Percentiles rank a stretch among this genome's conserved stretches.
These are phyloP conservation scores for Haplosporangium gracile DNA, from an alignment of 192 early-diverging fungal genomes.

Conservation along the genomic window DNA sequence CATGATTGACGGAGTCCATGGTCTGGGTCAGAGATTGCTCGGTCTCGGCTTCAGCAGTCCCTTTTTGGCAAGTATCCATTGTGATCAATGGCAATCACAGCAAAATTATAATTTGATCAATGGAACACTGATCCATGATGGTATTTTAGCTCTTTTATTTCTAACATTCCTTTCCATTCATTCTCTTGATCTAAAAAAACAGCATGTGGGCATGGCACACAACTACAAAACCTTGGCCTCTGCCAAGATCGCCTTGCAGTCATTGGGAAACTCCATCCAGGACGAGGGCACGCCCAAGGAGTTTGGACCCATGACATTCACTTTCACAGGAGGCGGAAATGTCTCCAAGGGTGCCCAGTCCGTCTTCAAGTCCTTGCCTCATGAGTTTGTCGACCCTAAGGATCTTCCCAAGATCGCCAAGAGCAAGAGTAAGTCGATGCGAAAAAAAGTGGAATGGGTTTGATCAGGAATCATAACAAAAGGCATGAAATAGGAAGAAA, in stretches of 20 bases:
- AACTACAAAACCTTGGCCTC: constrained; percentile 76
- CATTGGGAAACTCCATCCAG: constrained; percentile 83
- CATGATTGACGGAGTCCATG: constrained; percentile 94
- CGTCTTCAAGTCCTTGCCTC: constrained; percentile 92
- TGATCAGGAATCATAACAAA: not conserved
- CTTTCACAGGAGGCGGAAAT: constrained; percentile 93
- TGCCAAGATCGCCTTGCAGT: constrained; percentile 69
- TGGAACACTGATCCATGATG: too few relatives aligned
- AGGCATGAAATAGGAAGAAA: not conserved
- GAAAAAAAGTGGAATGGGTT: not conserved
- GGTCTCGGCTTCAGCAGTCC: constrained; percentile 94
- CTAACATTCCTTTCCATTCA: not conserved
- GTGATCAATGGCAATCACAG: too few relatives aligned
- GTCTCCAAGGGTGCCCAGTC: constrained; percentile 93
- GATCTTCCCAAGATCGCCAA: constrained; percentile 70
- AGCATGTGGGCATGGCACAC: constrained; percentile 81
- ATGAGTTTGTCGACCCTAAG: constrained; percentile 86
- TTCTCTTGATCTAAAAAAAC: not conserved
- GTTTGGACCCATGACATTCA: constrained; percentile 92
- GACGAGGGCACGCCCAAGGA: constrained; percentile 89
- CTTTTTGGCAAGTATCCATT: constrained; percentile 76
- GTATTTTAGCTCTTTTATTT: not conserved
- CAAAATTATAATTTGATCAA: too few relatives aligned
- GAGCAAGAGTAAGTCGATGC: constrained; percentile 66
- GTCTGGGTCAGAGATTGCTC: constrained; percentile 90